These are phyloP conservation scores for Thermothielavioides terrestris DNA, from an alignment of 495 filamentous ascomycete genomes.

Conservation along the genomic window DNA sequence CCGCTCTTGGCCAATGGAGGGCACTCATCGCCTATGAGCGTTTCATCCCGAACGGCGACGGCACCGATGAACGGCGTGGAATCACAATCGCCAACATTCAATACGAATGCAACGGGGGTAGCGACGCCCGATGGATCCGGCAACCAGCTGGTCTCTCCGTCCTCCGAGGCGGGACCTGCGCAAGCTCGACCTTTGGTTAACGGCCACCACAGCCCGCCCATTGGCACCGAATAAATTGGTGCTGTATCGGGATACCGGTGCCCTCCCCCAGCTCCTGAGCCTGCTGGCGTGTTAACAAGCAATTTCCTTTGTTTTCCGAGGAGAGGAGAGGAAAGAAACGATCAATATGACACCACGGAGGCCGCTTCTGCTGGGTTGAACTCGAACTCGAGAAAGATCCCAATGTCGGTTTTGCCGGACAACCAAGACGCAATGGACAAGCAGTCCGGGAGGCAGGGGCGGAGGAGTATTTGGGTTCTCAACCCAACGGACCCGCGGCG, in stretches of 20 bases:
- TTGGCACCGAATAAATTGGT: slow-evolving; percentile 7
- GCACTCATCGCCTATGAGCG: slow-evolving; percentile 23
- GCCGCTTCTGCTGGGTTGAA: too few species aligned
- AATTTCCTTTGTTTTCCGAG: slow-evolving; percentile 5
- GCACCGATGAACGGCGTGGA: slow-evolving; percentile 15
- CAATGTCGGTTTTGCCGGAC: too few species aligned
- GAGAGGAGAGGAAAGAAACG: not conserved
- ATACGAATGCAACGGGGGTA: too few species aligned
- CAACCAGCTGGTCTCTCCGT: slow-evolving; percentile 24
- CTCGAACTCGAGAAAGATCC: too few species aligned
- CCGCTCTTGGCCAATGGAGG: slow-evolving; percentile 28
- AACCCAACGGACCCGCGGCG: too few species aligned
- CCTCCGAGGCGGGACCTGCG: slow-evolving; percentile 22
- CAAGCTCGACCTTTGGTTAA: slow-evolving; percentile 24
- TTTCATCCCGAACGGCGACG: slow-evolving; percentile 5
- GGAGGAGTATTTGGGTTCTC: too few species aligned
- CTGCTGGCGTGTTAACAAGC: not conserved
- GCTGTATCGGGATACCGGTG: not conserved
- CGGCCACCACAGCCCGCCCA: slow-evolving; percentile 18
- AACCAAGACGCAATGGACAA: too few species aligned
- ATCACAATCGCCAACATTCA: slow-evolving; percentile 14
- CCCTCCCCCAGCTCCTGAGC: not conserved
- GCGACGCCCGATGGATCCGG: slow-evolving; percentile 10
- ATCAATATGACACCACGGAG: too few species aligned
- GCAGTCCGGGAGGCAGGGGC: too few species aligned